Evolutionary conservation across 2,329 filamentous ascomycete genomes (phyloP), one percentile per base, ranked within the genome.

Genomic region (Colletotrichum ledebouriae): DNA sequence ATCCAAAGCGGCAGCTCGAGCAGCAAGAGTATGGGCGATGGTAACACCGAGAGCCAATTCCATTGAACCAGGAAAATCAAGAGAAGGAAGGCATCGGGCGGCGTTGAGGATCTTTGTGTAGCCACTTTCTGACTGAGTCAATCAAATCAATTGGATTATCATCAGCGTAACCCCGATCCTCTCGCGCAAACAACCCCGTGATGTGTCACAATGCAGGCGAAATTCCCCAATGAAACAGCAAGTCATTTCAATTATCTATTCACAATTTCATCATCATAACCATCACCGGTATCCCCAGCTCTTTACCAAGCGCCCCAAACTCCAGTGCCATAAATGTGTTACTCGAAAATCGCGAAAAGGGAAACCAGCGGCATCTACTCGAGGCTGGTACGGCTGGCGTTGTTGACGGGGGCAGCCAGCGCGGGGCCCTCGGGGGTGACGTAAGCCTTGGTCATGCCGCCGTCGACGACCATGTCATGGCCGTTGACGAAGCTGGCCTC

Each of bases 381-480:
- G 37, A 69, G 62, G 42, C 34, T 69, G 37, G 56, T 50, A 41
- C 50, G 63, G 53, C 63, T 68, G n/a, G 87, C 87, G 73, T 90
- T 89, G 80, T 90, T 92, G 70, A 79, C 77, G 3, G 90, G 90
- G 5, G 85, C 84, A 11, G 81, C 73, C 0, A 82, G 73, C 9
- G 88, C 76, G 13, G 86, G 82, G 3, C 89, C 89, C 79, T 91
- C 88, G 2, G 89, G 82, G 1, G 89, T 92, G 33, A 92, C 89
- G 79, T 98, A 98, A 50, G 94, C 93, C 86, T 92, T 97, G 75
- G 90, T 95, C 93, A 99, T 93, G 69, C 95, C 95, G 67, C 96
- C 96, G 75, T 99, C 96, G 29, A 98, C 94, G 4, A 97, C 91
- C 82, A 98, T 97, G 78, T 98, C 96, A 67, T 89, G 91, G 11